Evolutionary conservation across 1,284 basidiomycete species (phyloP).

Genomic region (Somion occarium): DNA sequence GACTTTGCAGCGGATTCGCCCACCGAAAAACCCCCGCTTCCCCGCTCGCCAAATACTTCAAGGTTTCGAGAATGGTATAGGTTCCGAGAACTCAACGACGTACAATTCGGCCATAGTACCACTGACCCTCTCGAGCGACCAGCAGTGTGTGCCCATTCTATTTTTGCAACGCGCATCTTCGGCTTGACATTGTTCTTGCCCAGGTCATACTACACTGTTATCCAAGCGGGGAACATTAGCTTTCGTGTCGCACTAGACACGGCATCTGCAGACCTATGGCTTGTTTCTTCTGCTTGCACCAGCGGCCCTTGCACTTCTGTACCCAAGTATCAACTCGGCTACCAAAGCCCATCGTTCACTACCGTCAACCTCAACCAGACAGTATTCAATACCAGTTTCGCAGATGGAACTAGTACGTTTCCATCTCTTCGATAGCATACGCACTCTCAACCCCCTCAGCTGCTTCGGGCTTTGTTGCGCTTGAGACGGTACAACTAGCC

Average conservation of each 20-base stretch:
- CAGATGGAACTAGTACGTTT: constrained; percentile 58
- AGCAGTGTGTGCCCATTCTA: constrained; percentile 22
- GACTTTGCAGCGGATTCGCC: constrained; percentile 6
- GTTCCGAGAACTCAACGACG: constrained; percentile 12
- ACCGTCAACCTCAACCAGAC: constrained; percentile 58
- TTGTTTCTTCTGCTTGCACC: constrained; percentile 60
- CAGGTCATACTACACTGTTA: constrained; percentile 63
- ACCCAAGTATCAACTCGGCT: constrained; percentile 64
- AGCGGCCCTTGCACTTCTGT: constrained; percentile 45
- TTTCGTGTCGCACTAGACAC: constrained; percentile 74
- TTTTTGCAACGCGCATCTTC: not conserved
- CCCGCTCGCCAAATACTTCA: constrained; percentile 19
- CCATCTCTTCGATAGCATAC: constrained; percentile 11
- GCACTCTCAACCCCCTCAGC: constrained; percentile 29
- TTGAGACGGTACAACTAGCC: constrained; percentile 53
- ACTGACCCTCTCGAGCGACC: constrained; percentile 25
- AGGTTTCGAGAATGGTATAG: constrained; percentile 16
- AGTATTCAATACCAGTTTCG: constrained; percentile 53
- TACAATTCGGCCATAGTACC: constrained; percentile 25
- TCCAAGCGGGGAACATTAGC: constrained; percentile 53
- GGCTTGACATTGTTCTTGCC: constrained; percentile 1
- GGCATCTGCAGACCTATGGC: constrained; percentile 72
- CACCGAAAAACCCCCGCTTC: constrained; percentile 6
- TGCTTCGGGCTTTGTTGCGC: constrained; percentile 64
- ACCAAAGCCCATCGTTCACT: constrained; percentile 59